Percentiles rank a stretch among this genome's conserved stretches.
phyloP scores from a whole-genome alignment of 1,284 basidiomycete genomes.

The Cerrena zonata region DNA sequence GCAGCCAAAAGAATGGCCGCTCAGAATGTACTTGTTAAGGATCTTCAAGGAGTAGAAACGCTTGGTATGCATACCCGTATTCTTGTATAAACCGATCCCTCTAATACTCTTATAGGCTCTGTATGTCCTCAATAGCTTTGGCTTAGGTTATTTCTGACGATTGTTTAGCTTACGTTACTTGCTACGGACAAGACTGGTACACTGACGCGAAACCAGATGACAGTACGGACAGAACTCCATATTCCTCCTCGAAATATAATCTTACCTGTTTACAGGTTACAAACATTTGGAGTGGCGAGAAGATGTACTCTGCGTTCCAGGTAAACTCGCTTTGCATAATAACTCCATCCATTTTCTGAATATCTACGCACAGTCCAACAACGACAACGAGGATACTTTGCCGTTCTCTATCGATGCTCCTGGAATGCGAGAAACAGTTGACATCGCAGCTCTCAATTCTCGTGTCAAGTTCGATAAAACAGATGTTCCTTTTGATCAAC shows the following conservation, averaged over 20 bases:
- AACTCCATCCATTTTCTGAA: conserved; percentile 1
- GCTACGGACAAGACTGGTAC: conserved; percentile 76
- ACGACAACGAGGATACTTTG: conserved; percentile 49
- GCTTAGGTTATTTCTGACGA: conserved; percentile 7
- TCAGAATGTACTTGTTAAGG: conserved; percentile 67
- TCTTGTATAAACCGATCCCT: background rate
- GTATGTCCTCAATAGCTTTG: background rate
- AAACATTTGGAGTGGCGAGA: conserved; percentile 55
- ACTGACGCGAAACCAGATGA: conserved; percentile 70
- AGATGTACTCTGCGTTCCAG: conserved; percentile 61
- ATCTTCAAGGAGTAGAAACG: conserved; percentile 67
- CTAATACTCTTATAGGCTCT: conserved; percentile 15
- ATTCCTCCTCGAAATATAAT: background rate
- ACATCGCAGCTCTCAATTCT: conserved; percentile 61
- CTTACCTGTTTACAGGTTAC: conserved; percentile 37
- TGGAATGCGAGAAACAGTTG: conserved; percentile 59
- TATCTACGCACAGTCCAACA: conserved; percentile 48
- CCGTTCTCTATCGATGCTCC: conserved; percentile 45
- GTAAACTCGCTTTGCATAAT: conserved; percentile 21
- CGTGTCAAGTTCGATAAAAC: conserved; percentile 63
- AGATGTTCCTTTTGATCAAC: conserved; percentile 58
- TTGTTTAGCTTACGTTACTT: conserved; percentile 49
- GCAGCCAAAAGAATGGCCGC: conserved; percentile 70
- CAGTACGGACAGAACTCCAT: conserved; percentile 31
- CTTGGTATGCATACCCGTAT: conserved; percentile 33